Base-by-base conservation (phyloP, 345 rosid genomes). In the Adansonia digitata region DNA sequence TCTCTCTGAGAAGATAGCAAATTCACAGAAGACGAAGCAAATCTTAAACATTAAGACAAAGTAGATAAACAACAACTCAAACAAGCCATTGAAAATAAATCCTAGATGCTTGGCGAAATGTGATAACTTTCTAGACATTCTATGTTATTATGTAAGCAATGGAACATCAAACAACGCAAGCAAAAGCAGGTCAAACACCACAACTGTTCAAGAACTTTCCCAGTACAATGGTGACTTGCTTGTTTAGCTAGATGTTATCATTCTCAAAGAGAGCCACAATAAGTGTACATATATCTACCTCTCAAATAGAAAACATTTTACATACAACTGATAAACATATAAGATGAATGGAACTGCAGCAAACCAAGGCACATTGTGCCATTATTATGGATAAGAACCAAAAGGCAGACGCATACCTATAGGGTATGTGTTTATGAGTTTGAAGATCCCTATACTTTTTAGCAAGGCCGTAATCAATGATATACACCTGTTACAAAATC, bases 1-100 rank as follows among this genome's bases (percentile, higher is more conserved):
- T 51, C n/a, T 51, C 56, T 24, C 56, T 51, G 84, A 53, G 46
- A 80, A 57, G 22, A 72, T 74, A 79, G 48, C 35, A 55, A 42
- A 56, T 39, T 12, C 45, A 48, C 0, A 52, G 59, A 51, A 24
- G 35, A 27, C 48, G 13, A 56, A 48, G 71, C 22, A 74, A 48
- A 62, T 10, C 4, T 42, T 5, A 5, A 49, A 49, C 43, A 49
- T 7, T 2, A 51, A 69, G 43, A 49, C 39, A 31, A 18, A 37
- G 55, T 15, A 68, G 40, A 49, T 69, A 68, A 69, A 57, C 66
- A 37, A 26, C 46, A 5, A 18, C 65, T 43, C 37, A 45, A 6
- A 13, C 51, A 5, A n/a, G n/a, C 42, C 5, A 48, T 20, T 69
- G 72, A 69, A 48, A 69, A 39, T 7, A n/a, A 66, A 66, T 45